Percentiles rank a stretch among this genome's conserved stretches.
Evolutionary conservation across 345 rosid genomes (phyloP).

Genomic region (Melaleuca alternifolia): DNA sequence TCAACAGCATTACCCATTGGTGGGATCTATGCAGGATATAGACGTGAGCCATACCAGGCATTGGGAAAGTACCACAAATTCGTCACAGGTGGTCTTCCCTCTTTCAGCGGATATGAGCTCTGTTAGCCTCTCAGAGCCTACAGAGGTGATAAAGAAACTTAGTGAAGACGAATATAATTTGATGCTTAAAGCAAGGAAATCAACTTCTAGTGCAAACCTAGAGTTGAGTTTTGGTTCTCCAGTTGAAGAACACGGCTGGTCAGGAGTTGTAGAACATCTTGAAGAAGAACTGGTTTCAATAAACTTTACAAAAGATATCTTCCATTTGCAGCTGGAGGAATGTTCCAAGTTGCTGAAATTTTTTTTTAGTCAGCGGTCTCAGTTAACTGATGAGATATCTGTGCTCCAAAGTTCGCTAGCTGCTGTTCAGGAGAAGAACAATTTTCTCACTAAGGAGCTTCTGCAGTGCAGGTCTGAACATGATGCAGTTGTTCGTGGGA

Average conservation of each 20-base stretch:
- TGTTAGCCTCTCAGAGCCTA: constrained; percentile 33
- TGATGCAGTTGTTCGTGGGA: constrained; percentile 21
- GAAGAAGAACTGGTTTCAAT: constrained; percentile 50
- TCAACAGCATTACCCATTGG: constrained; percentile 23
- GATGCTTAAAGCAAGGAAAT: constrained; percentile 37
- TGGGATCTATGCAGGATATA: constrained; percentile 20
- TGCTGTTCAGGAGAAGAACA: constrained; percentile 26
- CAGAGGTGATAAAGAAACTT: constrained; percentile 36
- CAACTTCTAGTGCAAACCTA: constrained; percentile 10
- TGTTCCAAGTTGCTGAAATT: constrained; percentile 38
- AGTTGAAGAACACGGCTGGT: background rate
- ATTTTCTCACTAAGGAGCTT: constrained; percentile 42
- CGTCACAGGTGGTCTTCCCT: constrained; percentile 4
- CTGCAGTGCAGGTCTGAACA: constrained; percentile 48
- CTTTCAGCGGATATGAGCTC: constrained; percentile 16
- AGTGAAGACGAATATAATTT: constrained; percentile 40
- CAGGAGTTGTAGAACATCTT: constrained; percentile 32
- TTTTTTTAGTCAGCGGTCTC: constrained; percentile 22
- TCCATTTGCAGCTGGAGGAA: constrained; percentile 52
- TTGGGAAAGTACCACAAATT: constrained; percentile 10
- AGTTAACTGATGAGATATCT: constrained; percentile 33
- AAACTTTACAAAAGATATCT: constrained; percentile 39
- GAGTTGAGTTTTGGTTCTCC: constrained; percentile 7
- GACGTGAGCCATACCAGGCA: constrained; percentile 22
- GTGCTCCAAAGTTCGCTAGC: constrained; percentile 30